Conservation (phyloP, 73 alveolate genomes). For the Loxodes magnus region DNA sequence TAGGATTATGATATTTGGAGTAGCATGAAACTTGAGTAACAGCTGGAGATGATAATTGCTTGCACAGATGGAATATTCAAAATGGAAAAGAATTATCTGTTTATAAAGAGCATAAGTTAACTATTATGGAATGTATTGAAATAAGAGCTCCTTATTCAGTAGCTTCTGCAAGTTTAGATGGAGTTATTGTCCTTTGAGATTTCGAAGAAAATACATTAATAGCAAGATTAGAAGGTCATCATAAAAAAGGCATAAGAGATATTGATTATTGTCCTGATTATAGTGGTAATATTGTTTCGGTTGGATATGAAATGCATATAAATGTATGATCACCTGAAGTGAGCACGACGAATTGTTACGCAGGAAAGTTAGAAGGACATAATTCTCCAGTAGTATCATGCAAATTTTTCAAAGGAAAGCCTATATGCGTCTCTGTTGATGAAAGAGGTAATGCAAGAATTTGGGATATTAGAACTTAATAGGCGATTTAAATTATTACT, state of each 20-base stretch:
- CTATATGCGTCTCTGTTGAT: slow-evolving; percentile 82
- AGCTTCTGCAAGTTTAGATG: slow-evolving; percentile 86
- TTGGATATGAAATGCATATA: slow-evolving; percentile 73
- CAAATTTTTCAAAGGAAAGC: slow-evolving; percentile 59
- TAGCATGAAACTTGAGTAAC: slow-evolving; percentile 87
- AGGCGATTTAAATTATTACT: slow-evolving; percentile 64
- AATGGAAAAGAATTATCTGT: slow-evolving; percentile 41
- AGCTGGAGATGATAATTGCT: slow-evolving; percentile 71
- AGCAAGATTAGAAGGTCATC: slow-evolving; percentile 53
- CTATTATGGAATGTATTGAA: slow-evolving; percentile 80
- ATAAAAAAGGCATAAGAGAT: slow-evolving; percentile 55
- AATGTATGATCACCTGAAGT: slow-evolving; percentile 91
- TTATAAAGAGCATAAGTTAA: slow-evolving; percentile 63
- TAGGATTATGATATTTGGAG: slow-evolving; percentile 76
- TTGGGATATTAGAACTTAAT: slow-evolving; percentile 76
- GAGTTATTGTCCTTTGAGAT: slow-evolving; percentile 63
- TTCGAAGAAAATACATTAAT: slow-evolving; percentile 63
- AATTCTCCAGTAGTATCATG: slow-evolving; percentile 76
- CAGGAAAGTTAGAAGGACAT: slow-evolving; percentile 87
- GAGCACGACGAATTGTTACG: slow-evolving; percentile 67
- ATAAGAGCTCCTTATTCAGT: slow-evolving; percentile 60
- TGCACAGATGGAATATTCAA: slow-evolving; percentile 54
- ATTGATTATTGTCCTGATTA: slow-evolving; percentile 53
- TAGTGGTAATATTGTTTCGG: slow-evolving; percentile 70
- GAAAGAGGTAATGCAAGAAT: slow-evolving; percentile 82